phyloP scores from a whole-genome alignment of 2,329 filamentous ascomycete species.

The Xylogone sp. region DNA sequence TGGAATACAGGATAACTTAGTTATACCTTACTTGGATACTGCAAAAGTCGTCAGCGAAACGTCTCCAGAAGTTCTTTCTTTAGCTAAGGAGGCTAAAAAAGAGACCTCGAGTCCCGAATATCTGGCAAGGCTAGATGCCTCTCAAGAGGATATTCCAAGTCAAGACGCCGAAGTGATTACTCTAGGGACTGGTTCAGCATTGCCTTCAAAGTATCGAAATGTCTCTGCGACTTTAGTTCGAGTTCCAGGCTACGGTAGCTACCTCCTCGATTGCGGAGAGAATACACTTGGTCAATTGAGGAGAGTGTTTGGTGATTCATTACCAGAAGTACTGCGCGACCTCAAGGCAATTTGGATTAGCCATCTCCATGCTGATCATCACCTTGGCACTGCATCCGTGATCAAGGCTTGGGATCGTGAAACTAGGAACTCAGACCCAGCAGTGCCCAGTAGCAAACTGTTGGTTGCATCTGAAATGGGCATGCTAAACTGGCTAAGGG shows the following conservation, averaged over 20 bases:
- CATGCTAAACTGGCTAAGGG: constrained; percentile 74
- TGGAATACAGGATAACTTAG: constrained; percentile 37
- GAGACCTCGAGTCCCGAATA: constrained; percentile 41
- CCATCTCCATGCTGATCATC: constrained; percentile 94
- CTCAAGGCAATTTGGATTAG: constrained; percentile 87
- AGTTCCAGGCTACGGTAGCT: constrained; percentile 81
- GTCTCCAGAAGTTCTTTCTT: constrained; percentile 40
- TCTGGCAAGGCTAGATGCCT: constrained; percentile 42
- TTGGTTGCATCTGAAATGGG: constrained; percentile 64
- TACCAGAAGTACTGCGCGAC: constrained; percentile 69
- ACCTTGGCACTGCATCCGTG: constrained; percentile 79
- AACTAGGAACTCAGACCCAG: constrained; percentile 34
- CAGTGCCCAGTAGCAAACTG: constrained; percentile 39
- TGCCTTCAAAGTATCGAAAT: constrained; percentile 92
- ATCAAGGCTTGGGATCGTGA: constrained; percentile 75
- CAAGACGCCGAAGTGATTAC: constrained; percentile 79
- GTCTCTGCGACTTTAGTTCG: constrained; percentile 84
- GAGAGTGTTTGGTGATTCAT: constrained; percentile 65
- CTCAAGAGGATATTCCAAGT: constrained; percentile 64
- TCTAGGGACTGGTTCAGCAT: constrained; percentile 85
- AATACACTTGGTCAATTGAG: constrained; percentile 85
- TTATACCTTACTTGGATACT: constrained; percentile 47
- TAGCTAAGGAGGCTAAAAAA: constrained; percentile 47
- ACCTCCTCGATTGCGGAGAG: constrained; percentile 89
- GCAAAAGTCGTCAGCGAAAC: constrained; percentile 35